Evolutionary conservation across 371 early-diverging fungal species (phyloP), one percentile per base, ranked within the genome.

Genomic region (Mucor irregularis): DNA sequence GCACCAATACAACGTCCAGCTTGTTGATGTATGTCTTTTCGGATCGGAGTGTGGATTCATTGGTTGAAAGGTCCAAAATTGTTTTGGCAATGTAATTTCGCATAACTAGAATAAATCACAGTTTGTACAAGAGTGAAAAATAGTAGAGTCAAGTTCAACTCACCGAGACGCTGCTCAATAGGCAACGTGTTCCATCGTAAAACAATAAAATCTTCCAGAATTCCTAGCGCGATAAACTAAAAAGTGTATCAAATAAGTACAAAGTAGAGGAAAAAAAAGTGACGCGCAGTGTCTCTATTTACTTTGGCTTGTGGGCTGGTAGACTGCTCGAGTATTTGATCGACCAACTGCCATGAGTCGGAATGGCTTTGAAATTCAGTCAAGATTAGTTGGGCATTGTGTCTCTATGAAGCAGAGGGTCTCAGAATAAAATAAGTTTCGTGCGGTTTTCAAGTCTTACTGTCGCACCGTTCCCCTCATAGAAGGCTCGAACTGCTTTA

Each of bases 151-250:
- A 13, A 14, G 16, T 17, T 37, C 25, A 28, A 13, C 0, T 25
- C 55, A 81, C 96, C 94, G 53, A 86, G 76, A 59, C 93, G 80
- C 61, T 96, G 94, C 35, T 88, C 90, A 19, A 71, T 78, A 17
- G 95, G 92, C 42, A 99, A 82, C 8, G 91, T 80, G 66, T 92
- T 92, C 99, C 99, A 99, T 71, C 92, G 84, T 19, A 93, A 92
- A 70, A 93, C 92, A 50, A 99, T 90, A 19, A 96, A 84, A 49
- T 91, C 90, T 63, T 98, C 99, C 30, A 99, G 71, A 31, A 99
- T 87, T 55, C 91, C 88, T 42, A 99, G 82, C 10, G 95, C 98
- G 69, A 99, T 83, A 65, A 90, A 95, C 93, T 69, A 25, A 3
- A 7, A 7, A 21, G 24, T 97, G 11, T n/a, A n/a, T n/a, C n/a